Evolutionary conservation across 2,329 filamentous ascomycete species (phyloP), one percentile per base, ranked within the genome.

Genomic region (Fusarium sp.): DNA sequence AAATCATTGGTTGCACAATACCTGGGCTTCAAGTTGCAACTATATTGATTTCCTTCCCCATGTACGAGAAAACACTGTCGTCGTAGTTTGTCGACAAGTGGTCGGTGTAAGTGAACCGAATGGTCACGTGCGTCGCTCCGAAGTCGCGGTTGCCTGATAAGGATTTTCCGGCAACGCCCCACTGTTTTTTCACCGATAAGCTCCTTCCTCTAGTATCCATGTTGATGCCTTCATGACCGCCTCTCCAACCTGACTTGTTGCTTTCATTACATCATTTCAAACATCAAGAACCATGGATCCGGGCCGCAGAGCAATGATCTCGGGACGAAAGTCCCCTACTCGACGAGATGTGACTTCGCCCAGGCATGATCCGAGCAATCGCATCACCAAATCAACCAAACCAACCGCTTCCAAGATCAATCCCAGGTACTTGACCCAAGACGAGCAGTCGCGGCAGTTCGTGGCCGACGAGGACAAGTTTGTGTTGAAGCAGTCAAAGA

Each of bases 381-480:
- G 88, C 72, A 82, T 90, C 72, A 83, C 84, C 58, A 90, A 90
- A 75, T 76, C 74, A 55, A 77, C 67, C 58, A 72, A 73, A 18
- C 65, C 74, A 33, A 74, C 74, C 59, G 64, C 73, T 20, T 68
- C 76, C 23, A 74, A 74, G 64, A 75, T 77, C 56, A 68, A 74
- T 34, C 73, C 79, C n/a, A 79, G 77, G 58, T 87, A 85, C 73
- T 81, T 92, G 66, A 91, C 90, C 62, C 88, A 93, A 77, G 91
- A 93, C 74, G 90, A 94, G 76, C 90, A 93, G 76, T 91, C 90
- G 70, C 85, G 89, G 25, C 87, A 91, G 76, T 99, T 96, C 85
- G 92, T 98, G 18, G 92, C 95, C 57, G 92, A 97, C 74, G 96
- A 99, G 79, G 96, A 99, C 82, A 90, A 91, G 70, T 99, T 99